Conservation (phyloP, 176 grass and related monocot genomes). For the Zizania latifolia region DNA sequence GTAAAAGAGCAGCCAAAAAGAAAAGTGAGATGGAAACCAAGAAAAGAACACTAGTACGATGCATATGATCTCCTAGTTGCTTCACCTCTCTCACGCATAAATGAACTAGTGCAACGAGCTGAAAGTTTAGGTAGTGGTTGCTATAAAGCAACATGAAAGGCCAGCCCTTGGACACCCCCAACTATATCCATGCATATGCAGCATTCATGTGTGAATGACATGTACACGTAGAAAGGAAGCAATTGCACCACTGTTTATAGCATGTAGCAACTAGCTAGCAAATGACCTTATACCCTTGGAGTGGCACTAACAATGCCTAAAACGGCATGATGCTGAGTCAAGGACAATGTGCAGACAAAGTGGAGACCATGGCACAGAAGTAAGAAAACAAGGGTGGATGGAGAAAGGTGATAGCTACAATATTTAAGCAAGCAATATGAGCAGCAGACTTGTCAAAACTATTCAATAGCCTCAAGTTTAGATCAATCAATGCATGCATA, state of each 20-base stretch:
- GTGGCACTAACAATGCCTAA: not conserved
- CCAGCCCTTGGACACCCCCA: slow-evolving; percentile 20
- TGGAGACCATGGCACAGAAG: slow-evolving; percentile 12
- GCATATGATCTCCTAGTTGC: not conserved
- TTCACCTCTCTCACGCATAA: slow-evolving; percentile 31
- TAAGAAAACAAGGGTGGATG: slow-evolving; percentile 16
- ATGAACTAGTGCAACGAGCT: slow-evolving; percentile 32
- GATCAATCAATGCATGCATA: not conserved
- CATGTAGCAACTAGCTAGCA: slow-evolving; percentile 11
- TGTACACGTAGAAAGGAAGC: slow-evolving; percentile 30
- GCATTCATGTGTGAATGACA: slow-evolving; percentile 20
- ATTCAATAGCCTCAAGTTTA: slow-evolving; percentile 6
- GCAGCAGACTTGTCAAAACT: not conserved
- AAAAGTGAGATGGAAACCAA: not conserved
- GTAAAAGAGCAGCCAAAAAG: slow-evolving; percentile 14
- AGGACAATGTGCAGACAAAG: slow-evolving; percentile 47
- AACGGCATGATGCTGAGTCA: slow-evolving; percentile 19
- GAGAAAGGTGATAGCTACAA: slow-evolving; percentile 9
- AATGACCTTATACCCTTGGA: not conserved
- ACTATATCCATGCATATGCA: slow-evolving; percentile 24
- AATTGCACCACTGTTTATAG: slow-evolving; percentile 7
- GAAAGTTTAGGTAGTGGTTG: slow-evolving; percentile 42
- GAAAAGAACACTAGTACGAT: slow-evolving; percentile 2
- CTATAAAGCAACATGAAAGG: slow-evolving; percentile 28
- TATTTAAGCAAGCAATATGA: not conserved